phyloP scores from a whole-genome alignment of 352 stramenopile genomes.

The Globisporangium parvum region DNA sequence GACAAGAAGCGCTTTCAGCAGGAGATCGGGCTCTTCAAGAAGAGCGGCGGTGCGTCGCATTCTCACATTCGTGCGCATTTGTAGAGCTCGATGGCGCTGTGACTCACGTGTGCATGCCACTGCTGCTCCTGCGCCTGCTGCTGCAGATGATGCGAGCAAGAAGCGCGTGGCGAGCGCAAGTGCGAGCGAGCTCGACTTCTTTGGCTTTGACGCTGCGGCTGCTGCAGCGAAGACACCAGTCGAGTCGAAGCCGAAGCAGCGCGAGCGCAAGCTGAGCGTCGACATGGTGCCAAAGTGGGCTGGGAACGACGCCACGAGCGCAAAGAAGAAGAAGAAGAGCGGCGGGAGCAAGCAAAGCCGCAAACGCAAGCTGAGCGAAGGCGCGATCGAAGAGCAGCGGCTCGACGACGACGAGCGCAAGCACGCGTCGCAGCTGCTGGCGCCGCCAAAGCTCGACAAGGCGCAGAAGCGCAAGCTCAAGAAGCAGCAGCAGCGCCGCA shows the following conservation, averaged over 20 bases:
- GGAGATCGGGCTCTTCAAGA: slow-evolving; percentile 62
- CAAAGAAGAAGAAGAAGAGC: slow-evolving; percentile 26
- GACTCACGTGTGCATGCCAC: not conserved
- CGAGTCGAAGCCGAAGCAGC: slow-evolving; percentile 22
- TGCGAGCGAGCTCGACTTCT: slow-evolving; percentile 69
- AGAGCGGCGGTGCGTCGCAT: slow-evolving; percentile 20
- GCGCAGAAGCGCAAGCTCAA: slow-evolving; percentile 30
- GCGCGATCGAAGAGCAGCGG: slow-evolving; percentile 62
- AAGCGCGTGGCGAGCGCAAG: slow-evolving; percentile 17
- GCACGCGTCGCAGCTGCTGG: slow-evolving; percentile 61
- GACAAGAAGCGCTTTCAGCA: slow-evolving; percentile 44
- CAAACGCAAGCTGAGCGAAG: slow-evolving; percentile 82
- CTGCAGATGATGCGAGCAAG: slow-evolving; percentile 12
- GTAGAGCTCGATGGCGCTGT: not conserved
- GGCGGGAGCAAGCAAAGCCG: slow-evolving; percentile 62
- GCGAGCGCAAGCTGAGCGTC: slow-evolving; percentile 58
- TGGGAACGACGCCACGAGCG: slow-evolving; percentile 27
- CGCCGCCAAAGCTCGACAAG: slow-evolving; percentile 45
- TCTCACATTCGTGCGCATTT: not conserved
- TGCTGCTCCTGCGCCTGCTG: not conserved
- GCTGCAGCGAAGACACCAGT: slow-evolving; percentile 7
- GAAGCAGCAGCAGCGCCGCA: slow-evolving; percentile 41
- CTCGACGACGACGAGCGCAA: slow-evolving; percentile 62
- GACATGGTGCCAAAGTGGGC: slow-evolving; percentile 66
- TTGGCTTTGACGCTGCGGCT: slow-evolving; percentile 48